A percentile compares a stretch with the other conserved stretches of the same genome.
phyloP scores from a whole-genome alignment of 164 flowering plant genomes.

The Santalum album region DNA sequence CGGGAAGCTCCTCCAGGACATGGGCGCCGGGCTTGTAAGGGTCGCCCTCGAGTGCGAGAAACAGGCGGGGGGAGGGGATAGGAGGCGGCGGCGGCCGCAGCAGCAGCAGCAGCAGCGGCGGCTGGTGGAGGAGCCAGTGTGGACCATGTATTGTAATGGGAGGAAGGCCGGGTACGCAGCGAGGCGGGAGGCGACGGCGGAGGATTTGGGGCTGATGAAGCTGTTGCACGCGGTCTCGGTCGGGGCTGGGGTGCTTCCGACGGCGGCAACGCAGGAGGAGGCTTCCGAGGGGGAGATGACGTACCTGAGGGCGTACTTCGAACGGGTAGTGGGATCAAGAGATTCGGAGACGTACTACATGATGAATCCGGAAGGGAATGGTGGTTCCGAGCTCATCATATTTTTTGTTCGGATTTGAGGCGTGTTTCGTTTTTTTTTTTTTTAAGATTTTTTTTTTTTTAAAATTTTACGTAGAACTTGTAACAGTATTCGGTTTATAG shows the following conservation, averaged over 20 bases:
- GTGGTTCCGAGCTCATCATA: slow-evolving; percentile 68
- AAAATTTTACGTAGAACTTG: no score
- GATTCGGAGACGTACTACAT: slow-evolving; percentile 75
- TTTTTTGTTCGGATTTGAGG: slow-evolving; percentile 57
- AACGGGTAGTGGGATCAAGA: slow-evolving; percentile 53
- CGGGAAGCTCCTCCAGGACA: slow-evolving; percentile 51
- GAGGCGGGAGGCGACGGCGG: slow-evolving; percentile 52
- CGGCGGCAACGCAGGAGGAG: slow-evolving; percentile 10
- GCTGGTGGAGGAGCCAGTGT: slow-evolving; percentile 65
- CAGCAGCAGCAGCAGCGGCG: slow-evolving; percentile 13
- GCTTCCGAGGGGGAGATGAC: slow-evolving; percentile 44
- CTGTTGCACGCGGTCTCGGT: slow-evolving; percentile 50
- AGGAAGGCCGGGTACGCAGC: slow-evolving; percentile 59
- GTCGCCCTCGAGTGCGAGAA: slow-evolving; percentile 77
- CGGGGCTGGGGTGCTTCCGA: slow-evolving; percentile 69
- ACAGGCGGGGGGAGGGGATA: slow-evolving; percentile 8
- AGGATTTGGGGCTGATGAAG: slow-evolving; percentile 64
- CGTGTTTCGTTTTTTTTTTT: no score
- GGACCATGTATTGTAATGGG: slow-evolving; percentile 77
- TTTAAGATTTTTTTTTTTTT: no score
- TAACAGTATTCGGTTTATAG: no score
- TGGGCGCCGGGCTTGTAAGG: slow-evolving; percentile 64
- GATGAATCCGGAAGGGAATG: slow-evolving; percentile 71
- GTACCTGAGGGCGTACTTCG: slow-evolving; percentile 61
- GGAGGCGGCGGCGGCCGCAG: slow-evolving; percentile 16